Conservation (phyloP, 768 basidiomycete species). For the Baorangia bicolor region DNA sequence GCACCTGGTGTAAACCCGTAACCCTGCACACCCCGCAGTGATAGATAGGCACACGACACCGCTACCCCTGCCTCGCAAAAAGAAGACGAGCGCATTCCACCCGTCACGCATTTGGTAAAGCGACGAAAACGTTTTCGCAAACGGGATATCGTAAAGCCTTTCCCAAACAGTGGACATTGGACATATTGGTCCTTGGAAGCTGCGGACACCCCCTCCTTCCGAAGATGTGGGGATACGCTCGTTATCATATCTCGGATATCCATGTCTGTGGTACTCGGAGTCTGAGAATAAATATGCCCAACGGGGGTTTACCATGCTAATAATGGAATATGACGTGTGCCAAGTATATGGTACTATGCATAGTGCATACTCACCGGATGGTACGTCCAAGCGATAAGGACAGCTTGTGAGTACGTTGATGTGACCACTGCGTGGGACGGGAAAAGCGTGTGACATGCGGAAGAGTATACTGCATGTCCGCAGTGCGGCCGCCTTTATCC, state of each 20-base stretch:
- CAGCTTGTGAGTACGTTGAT: neutral
- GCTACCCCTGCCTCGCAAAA: neutral
- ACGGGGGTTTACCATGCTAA: slow-evolving; percentile 1
- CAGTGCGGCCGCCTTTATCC: slow-evolving; percentile 23
- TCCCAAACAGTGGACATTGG: neutral
- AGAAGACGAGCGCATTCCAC: neutral
- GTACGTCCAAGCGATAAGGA: neutral
- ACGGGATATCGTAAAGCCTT: neutral
- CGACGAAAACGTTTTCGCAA: neutral
- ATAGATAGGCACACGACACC: neutral
- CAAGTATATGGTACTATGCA: neutral
- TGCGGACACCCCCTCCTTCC: neutral
- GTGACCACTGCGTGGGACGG: neutral
- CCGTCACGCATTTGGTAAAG: neutral
- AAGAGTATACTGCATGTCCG: slow-evolving; percentile 17
- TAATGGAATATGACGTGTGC: slow-evolving; percentile 10
- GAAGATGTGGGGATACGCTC: neutral
- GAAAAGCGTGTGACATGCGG: neutral
- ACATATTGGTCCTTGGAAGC: no score
- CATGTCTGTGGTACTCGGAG: no score
- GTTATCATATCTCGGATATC: neutral
- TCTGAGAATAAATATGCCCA: slow-evolving; percentile 5
- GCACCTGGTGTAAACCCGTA: slow-evolving; percentile 1
- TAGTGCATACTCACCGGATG: neutral
- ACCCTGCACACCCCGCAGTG: slow-evolving; percentile 12